Conservation (phyloP, 345 rosid species). For the Arabis alpina region DNA sequence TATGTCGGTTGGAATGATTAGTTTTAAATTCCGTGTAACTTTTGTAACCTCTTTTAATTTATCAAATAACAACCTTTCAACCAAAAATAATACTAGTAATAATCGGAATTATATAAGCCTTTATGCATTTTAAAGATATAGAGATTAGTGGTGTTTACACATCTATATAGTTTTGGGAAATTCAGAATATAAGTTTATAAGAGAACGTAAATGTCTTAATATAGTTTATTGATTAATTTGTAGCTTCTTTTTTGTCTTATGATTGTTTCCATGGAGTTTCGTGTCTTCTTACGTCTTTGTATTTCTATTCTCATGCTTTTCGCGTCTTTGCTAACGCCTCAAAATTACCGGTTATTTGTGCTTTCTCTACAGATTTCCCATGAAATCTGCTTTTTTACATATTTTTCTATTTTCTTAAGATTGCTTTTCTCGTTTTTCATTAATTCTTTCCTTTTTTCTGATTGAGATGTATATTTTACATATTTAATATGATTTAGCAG, state of each 20-base stretch:
- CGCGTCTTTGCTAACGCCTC: constrained; percentile 34
- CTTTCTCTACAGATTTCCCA: constrained; percentile 11
- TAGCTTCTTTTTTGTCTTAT: constrained; percentile 1
- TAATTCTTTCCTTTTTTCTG: not conserved
- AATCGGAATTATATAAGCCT: not conserved
- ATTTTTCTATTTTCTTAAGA: constrained; percentile 14
- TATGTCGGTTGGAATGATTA: constrained; percentile 11
- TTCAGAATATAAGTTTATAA: not conserved
- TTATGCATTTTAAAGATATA: not conserved
- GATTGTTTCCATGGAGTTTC: constrained; percentile 38
- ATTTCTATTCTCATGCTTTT: constrained; percentile 13
- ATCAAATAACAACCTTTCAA: not conserved
- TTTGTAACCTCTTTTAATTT: constrained; percentile 20
- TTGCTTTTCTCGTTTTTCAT: constrained; percentile 7
- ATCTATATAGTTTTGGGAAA: not conserved
- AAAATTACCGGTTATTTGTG: constrained; percentile 31
- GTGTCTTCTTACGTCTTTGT: constrained; percentile 37
- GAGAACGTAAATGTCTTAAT: constrained; percentile 21
- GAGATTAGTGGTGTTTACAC: not conserved
- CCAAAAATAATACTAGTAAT: not conserved
- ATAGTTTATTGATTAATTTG: not conserved
- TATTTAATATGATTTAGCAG: constrained; percentile 7
- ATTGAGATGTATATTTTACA: constrained; percentile 14
- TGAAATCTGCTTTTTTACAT: constrained; percentile 19
- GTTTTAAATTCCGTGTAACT: constrained; percentile 4